Evolutionary conservation across 1,284 basidiomycete genomes (phyloP).

Genomic region (Sporisorium graminicola): DNA sequence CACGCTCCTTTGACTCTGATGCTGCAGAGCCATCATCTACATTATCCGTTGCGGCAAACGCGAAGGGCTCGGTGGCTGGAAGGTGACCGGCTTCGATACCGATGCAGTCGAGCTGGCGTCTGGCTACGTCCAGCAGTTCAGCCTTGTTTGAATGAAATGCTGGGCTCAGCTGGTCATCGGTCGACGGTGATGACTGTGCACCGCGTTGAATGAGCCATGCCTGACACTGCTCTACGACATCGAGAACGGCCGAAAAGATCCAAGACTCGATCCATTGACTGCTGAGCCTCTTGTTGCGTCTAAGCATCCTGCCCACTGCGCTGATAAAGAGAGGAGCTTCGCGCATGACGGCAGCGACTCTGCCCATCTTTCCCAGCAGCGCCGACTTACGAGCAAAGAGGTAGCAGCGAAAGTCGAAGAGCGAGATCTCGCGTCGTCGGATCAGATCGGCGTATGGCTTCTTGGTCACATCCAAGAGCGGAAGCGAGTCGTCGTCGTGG

Average conservation of each 20-base stretch:
- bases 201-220: slow-evolving; percentile 74
- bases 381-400: slow-evolving; percentile 87
- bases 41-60: background rate
- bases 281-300: slow-evolving; percentile 75
- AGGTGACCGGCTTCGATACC: slow-evolving; percentile 81
- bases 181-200: slow-evolving; percentile 10
- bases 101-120: slow-evolving; percentile 82
- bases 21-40: too few species aligned
- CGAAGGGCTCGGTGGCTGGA: slow-evolving; percentile 78
- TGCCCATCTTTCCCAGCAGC: slow-evolving; percentile 80
- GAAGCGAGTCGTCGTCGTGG: slow-evolving; percentile 81
- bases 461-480: slow-evolving; percentile 82
- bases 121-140: slow-evolving; percentile 84
- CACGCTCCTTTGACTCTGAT: slow-evolving; percentile 10
- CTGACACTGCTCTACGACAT: slow-evolving; percentile 86
- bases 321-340: slow-evolving; percentile 81
- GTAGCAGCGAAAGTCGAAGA: slow-evolving; percentile 94
- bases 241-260: slow-evolving; percentile 90
- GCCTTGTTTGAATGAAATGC: slow-evolving; percentile 74
- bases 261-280: slow-evolving; percentile 86
- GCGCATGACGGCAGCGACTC: slow-evolving; percentile 77
- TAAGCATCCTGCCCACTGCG: slow-evolving; percentile 82
- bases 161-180: slow-evolving; percentile 49
- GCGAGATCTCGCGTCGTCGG: slow-evolving; percentile 87
- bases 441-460: slow-evolving; percentile 92